Evolutionary conservation across 2,329 filamentous ascomycete species (phyloP).

Genomic region (Aspergillus novofumigatus): DNA sequence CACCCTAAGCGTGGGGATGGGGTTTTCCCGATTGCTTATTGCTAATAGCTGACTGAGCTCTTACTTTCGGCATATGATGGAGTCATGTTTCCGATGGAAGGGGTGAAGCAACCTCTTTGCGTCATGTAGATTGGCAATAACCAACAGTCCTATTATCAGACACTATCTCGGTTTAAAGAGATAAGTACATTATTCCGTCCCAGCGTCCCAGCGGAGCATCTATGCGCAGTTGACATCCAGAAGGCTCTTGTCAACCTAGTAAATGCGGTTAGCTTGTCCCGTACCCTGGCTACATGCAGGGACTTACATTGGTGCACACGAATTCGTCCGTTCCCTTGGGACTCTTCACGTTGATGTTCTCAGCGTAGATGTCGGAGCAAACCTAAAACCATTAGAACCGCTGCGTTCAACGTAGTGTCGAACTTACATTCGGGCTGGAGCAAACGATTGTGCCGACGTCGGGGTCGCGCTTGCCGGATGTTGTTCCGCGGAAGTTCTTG

Average conservation of each 20-base stretch:
- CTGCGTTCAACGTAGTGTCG: not conserved
- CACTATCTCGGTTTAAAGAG: not conserved
- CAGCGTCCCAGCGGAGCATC: not conserved
- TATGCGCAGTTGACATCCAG: conserved; percentile 35
- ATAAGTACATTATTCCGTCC: not conserved
- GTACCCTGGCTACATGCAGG: no score
- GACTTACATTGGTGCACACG: conserved; percentile 43
- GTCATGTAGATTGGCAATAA: not conserved
- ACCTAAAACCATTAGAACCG: conserved; percentile 17
- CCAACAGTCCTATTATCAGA: not conserved
- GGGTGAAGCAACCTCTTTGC: no score
- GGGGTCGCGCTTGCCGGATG: conserved; percentile 43
- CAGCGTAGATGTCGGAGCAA: conserved; percentile 46
- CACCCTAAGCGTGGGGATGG: not conserved
- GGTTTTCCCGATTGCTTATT: not conserved
- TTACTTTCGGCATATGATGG: not conserved
- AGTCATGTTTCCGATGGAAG: not conserved
- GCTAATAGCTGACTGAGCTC: not conserved
- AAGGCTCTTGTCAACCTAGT: conserved; percentile 27
- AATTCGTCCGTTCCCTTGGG: conserved; percentile 44
- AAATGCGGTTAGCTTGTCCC: not conserved
- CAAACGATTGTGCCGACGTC: conserved; percentile 47
- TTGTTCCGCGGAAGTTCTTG: conserved; percentile 54
- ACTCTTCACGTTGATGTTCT: conserved; percentile 45
- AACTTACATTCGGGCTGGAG: conserved; percentile 46